Evolutionary conservation across 2,329 filamentous ascomycete species (phyloP), one percentile per base, ranked within the genome.

Genomic region (Colletotrichum tofieldiae): DNA sequence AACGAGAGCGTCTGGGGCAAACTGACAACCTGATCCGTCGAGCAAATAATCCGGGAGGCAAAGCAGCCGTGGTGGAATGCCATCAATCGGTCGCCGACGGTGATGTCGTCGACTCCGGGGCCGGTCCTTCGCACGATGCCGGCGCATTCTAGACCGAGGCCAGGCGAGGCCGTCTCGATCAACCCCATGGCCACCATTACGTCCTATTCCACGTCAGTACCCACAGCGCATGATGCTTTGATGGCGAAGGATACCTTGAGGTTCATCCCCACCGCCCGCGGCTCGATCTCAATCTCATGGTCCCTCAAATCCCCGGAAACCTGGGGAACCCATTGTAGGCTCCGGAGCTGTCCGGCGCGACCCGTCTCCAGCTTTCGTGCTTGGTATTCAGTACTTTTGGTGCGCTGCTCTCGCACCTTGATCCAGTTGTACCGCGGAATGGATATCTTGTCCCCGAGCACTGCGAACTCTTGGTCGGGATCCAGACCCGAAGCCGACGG

Each of bases 21-120:
- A 5, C 20, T 58, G 39, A 70, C 61, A 14, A 79, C 1, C 59
- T 67, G 52, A 82, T 68, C 26, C 49, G 41, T 5, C 73, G 73
- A 2, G 80, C 78, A 20, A 9, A 51, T 9, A 11, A 84, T 80
- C 0, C 73, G 71, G 62, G 9, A 84, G 82, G 1, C 79, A 51
- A 51, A 51, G n/a, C 60, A 20, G 32, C 60, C 32, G 47, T 63
- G 60, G 8, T 26, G 32, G n/a, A 77, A 62, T 84, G 60, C 60
- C 60, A 63, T 63, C 35, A 49, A 52, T 16, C 63, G 51, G 39
- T 65, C 82, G 26, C 83, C 83, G 0, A 76, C 54, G 0, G 60
- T 60, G 18, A 83, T 71, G 1, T 58, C 20, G 5, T 63, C 43
- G 3, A 77, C 76, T 7, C 16, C 29, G 0, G 77, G 37, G 23